Evolutionary conservation across 2,329 filamentous ascomycete genomes (phyloP).

Genomic region (Aspergillus versicolor): DNA sequence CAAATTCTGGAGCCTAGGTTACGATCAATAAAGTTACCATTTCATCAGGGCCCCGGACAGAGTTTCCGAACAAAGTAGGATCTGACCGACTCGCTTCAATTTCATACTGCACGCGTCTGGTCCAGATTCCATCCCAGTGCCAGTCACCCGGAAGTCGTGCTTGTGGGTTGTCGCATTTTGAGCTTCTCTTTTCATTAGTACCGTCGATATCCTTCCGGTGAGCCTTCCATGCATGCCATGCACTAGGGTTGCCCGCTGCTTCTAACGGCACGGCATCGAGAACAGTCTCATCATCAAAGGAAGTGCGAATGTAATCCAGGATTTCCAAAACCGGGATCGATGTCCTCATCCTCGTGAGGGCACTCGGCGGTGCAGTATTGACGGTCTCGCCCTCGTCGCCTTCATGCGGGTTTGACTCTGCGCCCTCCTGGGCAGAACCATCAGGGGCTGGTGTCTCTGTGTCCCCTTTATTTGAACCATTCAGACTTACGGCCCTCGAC

Average conservation of each 20-base stretch:
- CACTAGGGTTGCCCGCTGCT: conserved; percentile 83
- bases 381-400: conserved; percentile 4
- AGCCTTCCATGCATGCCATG: conserved; percentile 90
- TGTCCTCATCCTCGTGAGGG: conserved; percentile 28
- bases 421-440: background rate
- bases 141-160: conserved; percentile 72
- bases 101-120: conserved; percentile 78
- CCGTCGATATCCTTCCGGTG: conserved; percentile 53
- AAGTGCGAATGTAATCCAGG: conserved; percentile 75
- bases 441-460: background rate
- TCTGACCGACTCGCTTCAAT: conserved; percentile 77
- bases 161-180: conserved; percentile 48
- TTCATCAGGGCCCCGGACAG: conserved; percentile 62
- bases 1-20: background rate
- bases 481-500: conserved; percentile 46
- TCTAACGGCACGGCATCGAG: conserved; percentile 77
- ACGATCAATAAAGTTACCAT: conserved; percentile 52
- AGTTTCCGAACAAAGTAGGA: conserved; percentile 70
- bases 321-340: conserved; percentile 64
- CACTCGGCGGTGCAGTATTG: conserved; percentile 11
- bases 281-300: conserved; percentile 75
- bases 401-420: background rate
- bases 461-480: conserved; percentile 24
- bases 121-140: conserved; percentile 99
- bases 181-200: conserved; percentile 16